These are phyloP conservation scores for Pichia californica DNA, from an alignment of 805 yeast species.

Conservation along the genomic window DNA sequence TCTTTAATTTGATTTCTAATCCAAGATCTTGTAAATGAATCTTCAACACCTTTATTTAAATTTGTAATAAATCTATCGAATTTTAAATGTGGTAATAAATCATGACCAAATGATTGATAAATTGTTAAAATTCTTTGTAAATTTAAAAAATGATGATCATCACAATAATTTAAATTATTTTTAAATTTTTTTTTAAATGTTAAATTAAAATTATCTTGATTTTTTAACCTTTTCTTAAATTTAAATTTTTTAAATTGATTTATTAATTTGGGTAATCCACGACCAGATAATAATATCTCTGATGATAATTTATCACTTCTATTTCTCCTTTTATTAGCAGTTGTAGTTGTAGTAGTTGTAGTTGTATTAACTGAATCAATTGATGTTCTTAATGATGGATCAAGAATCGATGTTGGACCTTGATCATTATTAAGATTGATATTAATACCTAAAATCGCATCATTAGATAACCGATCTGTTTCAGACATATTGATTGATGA, in stretches of 20 bases:
- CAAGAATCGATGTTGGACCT: background rate
- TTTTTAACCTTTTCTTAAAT: constrained; percentile 21
- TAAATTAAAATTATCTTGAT: background rate
- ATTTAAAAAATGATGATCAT: constrained; percentile 44
- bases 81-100: constrained; percentile 71
- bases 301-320: constrained; percentile 44
- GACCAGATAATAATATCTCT: constrained; percentile 40
- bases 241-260: constrained; percentile 30
- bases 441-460: constrained; percentile 24
- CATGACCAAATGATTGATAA: constrained; percentile 74
- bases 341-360: background rate
- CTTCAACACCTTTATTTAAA: constrained; percentile 43
- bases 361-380: too few species aligned
- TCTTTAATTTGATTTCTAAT: constrained; percentile 34
- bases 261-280: constrained; percentile 54
- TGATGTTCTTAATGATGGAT: too few species aligned
- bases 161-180: constrained; percentile 12
- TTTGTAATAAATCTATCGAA: constrained; percentile 62
- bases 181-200: background rate
- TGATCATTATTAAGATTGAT: constrained; percentile 8
- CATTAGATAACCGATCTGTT: constrained; percentile 19
- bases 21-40: constrained; percentile 34
- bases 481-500: constrained; percentile 1
- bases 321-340: constrained; percentile 19
- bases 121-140: constrained; percentile 42